These are phyloP conservation scores for Russula virescens DNA, from an alignment of 768 basidiomycete genomes.

Conservation along the genomic window DNA sequence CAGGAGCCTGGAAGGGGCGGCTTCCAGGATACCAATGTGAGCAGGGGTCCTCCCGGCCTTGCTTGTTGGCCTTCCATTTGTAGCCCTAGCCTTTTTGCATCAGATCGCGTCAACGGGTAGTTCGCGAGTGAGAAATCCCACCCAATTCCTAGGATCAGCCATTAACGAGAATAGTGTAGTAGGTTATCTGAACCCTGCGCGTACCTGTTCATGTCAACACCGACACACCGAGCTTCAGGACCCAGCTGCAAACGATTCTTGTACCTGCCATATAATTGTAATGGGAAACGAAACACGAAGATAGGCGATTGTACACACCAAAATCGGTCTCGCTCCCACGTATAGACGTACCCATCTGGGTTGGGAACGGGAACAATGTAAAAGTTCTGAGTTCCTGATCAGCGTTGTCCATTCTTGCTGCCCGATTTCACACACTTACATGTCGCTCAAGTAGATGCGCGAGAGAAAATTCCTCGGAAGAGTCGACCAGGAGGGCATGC, in stretches of 20 bases:
- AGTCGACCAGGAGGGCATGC: constrained; percentile 57
- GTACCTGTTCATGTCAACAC: constrained; percentile 76
- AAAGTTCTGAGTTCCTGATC: constrained; percentile 42
- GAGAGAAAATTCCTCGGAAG: constrained; percentile 43
- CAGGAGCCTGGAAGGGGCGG: constrained; percentile 68
- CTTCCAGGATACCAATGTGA: constrained; percentile 72
- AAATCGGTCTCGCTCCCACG: constrained; percentile 62
- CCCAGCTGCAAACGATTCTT: constrained; percentile 61
- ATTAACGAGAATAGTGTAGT: not conserved
- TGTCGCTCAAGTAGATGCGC: constrained; percentile 47
- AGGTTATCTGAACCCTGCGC: not conserved
- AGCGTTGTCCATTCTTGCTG: not conserved
- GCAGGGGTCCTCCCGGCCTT: constrained; percentile 47
- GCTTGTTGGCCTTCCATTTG: constrained; percentile 50
- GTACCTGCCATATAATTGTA: constrained; percentile 39
- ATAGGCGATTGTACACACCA: constrained; percentile 38
- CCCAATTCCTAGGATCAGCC: not conserved
- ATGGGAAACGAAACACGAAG: not conserved
- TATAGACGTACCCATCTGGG: constrained; percentile 71
- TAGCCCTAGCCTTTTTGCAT: constrained; percentile 45
- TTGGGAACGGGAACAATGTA: constrained; percentile 63
- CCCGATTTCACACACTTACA: constrained; percentile 29
- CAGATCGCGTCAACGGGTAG: not conserved
- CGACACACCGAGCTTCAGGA: constrained; percentile 47
- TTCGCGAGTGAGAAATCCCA: not conserved